Base-by-base conservation (phyloP, 257 asterid genomes). In the Gynochthodes officinalis region DNA sequence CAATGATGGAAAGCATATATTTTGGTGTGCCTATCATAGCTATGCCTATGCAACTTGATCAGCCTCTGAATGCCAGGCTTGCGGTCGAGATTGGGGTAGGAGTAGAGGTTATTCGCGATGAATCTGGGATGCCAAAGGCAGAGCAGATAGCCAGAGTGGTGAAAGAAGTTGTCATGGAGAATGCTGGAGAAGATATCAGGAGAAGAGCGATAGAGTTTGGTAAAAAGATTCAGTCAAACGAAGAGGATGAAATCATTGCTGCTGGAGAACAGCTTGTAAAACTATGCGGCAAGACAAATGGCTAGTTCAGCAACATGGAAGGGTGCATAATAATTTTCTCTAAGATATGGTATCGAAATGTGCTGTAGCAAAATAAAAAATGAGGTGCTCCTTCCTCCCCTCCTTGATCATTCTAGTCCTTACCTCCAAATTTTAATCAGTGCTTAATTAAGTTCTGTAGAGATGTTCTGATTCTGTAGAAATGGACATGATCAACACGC, bases 11-110 rank as follows among this genome's bases (percentile, higher is more conserved):
- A 52, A 74, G 82, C 40, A 78, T 82, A 78, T 70, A 27, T 5
- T 80, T 85, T 68, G 86, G 85, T 1, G 85, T 82, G 2, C 87
- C 85, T 0, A 80, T 85, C 0, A 78, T 85, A 15, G 87, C 89
- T 64, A 78, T 82, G 87, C 89, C 87, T 10, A 78, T 78, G 89
- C 85, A 82, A 35, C 83, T 80, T n/a, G 86, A 84, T 43, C 88
- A 84, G 30, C 88, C 88, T 1, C 74, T 81, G 15, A 84, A 84
- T 64, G 84, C 88, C 5, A 76, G 86, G 76, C 64, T 75, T 8
- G 73, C 73, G 3, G 75, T 42, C 33, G 76, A 73, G 0, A 63
- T 73, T 5, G 77, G 83, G 0, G 78, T 75, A 0, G 83, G 84
- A 1, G 19, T 70, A 40, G 87, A 85, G 73, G 86, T 76, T 35